Base-by-base conservation (phyloP, 1,139 yeast genomes). In the Magnusiomyces sp. region DNA sequence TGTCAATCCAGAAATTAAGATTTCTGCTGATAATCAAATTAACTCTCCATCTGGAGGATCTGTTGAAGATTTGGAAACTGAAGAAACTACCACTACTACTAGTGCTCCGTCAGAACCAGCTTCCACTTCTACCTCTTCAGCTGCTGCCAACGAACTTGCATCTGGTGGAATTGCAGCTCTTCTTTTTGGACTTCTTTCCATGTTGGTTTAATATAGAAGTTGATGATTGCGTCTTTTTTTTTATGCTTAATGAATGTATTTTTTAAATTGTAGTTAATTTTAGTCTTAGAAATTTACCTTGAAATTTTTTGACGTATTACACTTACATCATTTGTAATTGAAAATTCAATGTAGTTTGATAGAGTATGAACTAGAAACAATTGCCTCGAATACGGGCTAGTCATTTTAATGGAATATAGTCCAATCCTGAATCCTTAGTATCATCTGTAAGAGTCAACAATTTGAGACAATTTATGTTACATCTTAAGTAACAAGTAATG, bases 1-100 rank as follows among this genome's bases (percentile, higher is more conserved):
- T 48, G 62, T 67, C 37, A 78, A 80, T 40, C 78, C 87, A 16
- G 47, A 51, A 27, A 55, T 66, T 45, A 51, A 51, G 14, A 54
- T 65, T 27, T 56, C 56, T 29, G 39, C 56, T 37, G 54, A 60
- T 41, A 55, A 61, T 47, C 53, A 59, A 49, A 55, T 61, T 53
- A 61, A 59, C 53, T 41, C 54, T 6, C 62, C 62, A n/a, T 43
- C 52, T 38, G 64, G 64, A 9, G 6, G 42, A 16, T 32, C 45
- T 27, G 48, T 48, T 29, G 29, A 14, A 13, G 45, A 43, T 14
- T 45, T 43, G n/a, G 44, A 44, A n/a, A 50, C 53, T 19, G 48
- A 45, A 49, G 11, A 39, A 39, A 9, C 29, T 36, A 19, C 43
- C 17, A 27, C 44, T n/a, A n/a, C 51, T 39, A 37, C 47, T 36